Conservation (phyloP, 768 basidiomycete species). For the Leccinum incarnatum region DNA sequence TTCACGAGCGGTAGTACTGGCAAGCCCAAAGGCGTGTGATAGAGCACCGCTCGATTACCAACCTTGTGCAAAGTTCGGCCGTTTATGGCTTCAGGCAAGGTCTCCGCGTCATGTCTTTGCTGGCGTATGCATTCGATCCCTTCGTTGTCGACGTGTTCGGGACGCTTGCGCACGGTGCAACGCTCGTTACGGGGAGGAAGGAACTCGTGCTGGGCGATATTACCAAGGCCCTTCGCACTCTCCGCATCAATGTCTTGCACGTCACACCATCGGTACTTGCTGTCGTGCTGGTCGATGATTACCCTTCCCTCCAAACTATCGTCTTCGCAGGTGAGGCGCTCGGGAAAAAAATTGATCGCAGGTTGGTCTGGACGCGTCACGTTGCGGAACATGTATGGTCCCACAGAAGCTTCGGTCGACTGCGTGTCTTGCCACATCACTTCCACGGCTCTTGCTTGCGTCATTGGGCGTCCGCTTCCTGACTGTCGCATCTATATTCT, state of each 20-base stretch:
- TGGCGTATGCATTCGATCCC: slow-evolving; percentile 31
- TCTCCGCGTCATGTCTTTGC: slow-evolving; percentile 26
- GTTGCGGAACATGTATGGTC: slow-evolving; percentile 35
- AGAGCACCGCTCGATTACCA: slow-evolving; percentile 21
- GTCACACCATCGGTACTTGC: slow-evolving; percentile 32
- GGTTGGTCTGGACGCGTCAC: slow-evolving; percentile 26
- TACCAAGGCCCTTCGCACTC: slow-evolving; percentile 24
- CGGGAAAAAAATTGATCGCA: slow-evolving; percentile 23
- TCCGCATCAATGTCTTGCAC: slow-evolving; percentile 22
- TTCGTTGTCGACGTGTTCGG: slow-evolving; percentile 22
- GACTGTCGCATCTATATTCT: slow-evolving; percentile 29
- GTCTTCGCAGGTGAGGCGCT: slow-evolving; percentile 28
- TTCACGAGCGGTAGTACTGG: slow-evolving; percentile 25
- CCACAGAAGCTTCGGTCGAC: slow-evolving; percentile 32
- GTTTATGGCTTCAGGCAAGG: slow-evolving; percentile 24
- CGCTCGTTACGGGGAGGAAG: slow-evolving; percentile 22
- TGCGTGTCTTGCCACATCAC: slow-evolving; percentile 27
- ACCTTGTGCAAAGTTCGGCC: slow-evolving; percentile 20
- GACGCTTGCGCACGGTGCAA: slow-evolving; percentile 18
- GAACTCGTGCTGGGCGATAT: slow-evolving; percentile 32
- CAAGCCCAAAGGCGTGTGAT: slow-evolving; percentile 25
- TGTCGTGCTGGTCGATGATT: slow-evolving; percentile 25
- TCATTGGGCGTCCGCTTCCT: slow-evolving; percentile 33
- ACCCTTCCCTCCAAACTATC: slow-evolving; percentile 27
- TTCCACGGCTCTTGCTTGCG: slow-evolving; percentile 18